Percentiles rank a stretch among this genome's conserved stretches.
Evolutionary conservation across 2,329 filamentous ascomycete genomes (phyloP).

Genomic region (Periconia digitata): DNA sequence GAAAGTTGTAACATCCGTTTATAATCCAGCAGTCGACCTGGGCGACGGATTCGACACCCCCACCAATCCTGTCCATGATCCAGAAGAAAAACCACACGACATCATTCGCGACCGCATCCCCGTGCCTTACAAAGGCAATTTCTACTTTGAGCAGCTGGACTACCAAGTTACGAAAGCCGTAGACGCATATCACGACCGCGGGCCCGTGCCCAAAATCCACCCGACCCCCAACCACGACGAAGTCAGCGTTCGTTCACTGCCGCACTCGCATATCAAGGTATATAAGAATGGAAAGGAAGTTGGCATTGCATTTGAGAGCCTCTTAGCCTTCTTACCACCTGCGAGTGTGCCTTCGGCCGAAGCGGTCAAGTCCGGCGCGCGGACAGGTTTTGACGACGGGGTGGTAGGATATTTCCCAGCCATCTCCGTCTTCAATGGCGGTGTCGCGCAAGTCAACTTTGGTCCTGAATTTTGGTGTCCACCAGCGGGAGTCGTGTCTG

Average conservation of each 20-base stretch:
- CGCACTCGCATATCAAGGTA: constrained; percentile 80
- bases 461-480: constrained; percentile 91
- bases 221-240: constrained; percentile 73
- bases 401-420: constrained; percentile 95
- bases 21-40: constrained; percentile 80
- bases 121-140: constrained; percentile 88
- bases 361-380: constrained; percentile 69
- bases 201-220: constrained; percentile 62
- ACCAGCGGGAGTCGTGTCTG: constrained; percentile 56
- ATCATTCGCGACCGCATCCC: constrained; percentile 94
- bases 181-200: constrained; percentile 62
- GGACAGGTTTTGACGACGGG: constrained; percentile 89
- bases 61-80: constrained; percentile 23
- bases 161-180: constrained; percentile 86
- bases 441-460: constrained; percentile 90
- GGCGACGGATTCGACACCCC: constrained; percentile 59
- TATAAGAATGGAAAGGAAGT: constrained; percentile 90
- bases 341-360: constrained; percentile 74
- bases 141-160: constrained; percentile 91
- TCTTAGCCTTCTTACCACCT: constrained; percentile 88
- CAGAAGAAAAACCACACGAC: constrained; percentile 63
- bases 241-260: constrained; percentile 80
- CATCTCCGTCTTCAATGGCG: constrained; percentile 87
- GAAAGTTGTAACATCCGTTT: constrained; percentile 83
- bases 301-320: constrained; percentile 83